Evolutionary conservation across 2,329 filamentous ascomycete species (phyloP).

Genomic region (Fusarium lyarnte): DNA sequence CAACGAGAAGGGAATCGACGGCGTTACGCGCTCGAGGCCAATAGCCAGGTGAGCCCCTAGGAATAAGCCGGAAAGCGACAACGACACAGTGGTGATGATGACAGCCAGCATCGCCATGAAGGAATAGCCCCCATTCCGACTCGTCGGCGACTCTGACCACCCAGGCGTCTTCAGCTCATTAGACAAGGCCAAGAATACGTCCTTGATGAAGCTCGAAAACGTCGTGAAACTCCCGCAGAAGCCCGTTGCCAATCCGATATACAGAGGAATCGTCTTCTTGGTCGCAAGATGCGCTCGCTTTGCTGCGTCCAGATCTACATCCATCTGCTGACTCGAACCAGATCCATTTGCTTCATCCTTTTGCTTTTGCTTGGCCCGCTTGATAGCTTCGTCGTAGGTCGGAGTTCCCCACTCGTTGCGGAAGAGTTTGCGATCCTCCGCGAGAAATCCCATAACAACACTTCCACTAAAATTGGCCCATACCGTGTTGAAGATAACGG

Average conservation of each 20-base stretch:
- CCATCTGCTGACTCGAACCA: constrained; percentile 16
- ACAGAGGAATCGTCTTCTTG: constrained; percentile 90
- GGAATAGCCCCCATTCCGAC: constrained; percentile 78
- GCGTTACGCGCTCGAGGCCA: constrained; percentile 65
- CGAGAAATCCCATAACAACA: constrained; percentile 84
- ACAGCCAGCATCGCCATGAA: constrained; percentile 84
- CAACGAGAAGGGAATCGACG: constrained; percentile 66
- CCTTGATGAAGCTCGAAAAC: constrained; percentile 86
- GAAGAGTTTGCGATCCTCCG: constrained; percentile 82
- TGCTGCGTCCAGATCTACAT: constrained; percentile 53
- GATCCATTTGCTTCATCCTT: constrained; percentile 52
- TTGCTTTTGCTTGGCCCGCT: constrained; percentile 43
- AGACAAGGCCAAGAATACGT: constrained; percentile 80
- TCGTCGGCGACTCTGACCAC: constrained; percentile 48
- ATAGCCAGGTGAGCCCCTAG: constrained; percentile 80
- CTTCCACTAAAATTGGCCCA: constrained; percentile 92
- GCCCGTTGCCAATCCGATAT: constrained; percentile 85
- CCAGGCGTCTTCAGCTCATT: constrained; percentile 69
- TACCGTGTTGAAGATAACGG: constrained; percentile 76
- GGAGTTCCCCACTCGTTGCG: constrained; percentile 69
- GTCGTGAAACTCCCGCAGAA: constrained; percentile 92
- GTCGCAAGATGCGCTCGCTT: constrained; percentile 68
- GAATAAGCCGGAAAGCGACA: constrained; percentile 76
- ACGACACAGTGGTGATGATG: constrained; percentile 74
- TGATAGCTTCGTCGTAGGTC: constrained; percentile 50